These are phyloP conservation scores for Citrus cavaleriei DNA, from an alignment of 345 rosid species.

Conservation along the genomic window DNA sequence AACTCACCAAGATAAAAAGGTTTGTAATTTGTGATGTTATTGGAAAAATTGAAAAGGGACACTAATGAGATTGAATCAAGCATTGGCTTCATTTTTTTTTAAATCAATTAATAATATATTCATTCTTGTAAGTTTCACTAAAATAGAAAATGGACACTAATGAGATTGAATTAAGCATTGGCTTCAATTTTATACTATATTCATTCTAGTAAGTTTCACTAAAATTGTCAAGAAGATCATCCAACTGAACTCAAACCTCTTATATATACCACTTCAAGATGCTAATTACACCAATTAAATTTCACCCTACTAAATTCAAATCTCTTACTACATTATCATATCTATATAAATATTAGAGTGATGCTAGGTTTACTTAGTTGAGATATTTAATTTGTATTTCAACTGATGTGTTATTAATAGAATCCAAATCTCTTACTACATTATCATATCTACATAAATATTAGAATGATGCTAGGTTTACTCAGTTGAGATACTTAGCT, in stretches of 20 bases:
- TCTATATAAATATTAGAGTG: no score
- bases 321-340: no score
- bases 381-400: no score
- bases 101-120: no score
- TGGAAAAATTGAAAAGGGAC: background rate
- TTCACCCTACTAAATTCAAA: background rate
- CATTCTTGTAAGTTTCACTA: background rate
- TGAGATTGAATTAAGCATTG: background rate
- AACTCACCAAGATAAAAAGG: background rate
- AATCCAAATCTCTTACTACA: background rate
- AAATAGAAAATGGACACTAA: background rate
- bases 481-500: background rate
- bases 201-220: background rate
- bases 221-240: background rate
- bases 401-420: no score
- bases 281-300: no score
- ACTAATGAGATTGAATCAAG: background rate
- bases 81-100: background rate
- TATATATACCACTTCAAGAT: background rate
- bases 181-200: background rate
- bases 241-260: background rate
- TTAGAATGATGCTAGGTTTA: background rate
- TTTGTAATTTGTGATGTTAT: background rate
- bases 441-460: background rate
- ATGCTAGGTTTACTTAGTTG: no score